Evolutionary conservation across 2,329 filamentous ascomycete species (phyloP).

Genomic region (Fusarium chaquense): DNA sequence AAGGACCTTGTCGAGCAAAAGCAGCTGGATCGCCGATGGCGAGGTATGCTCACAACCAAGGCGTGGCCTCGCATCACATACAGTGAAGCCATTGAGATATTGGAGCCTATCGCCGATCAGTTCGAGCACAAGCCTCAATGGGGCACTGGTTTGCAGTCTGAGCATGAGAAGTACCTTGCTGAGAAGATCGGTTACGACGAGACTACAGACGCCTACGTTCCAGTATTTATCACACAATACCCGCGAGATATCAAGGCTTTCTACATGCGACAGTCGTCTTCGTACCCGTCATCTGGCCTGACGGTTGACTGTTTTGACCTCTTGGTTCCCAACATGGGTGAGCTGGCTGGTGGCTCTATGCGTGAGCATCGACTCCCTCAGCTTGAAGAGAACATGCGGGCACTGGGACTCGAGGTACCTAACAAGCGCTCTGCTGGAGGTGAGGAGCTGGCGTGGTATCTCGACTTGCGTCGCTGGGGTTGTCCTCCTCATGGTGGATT

Average conservation of each 20-base stretch:
- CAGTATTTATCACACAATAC: slow-evolving; percentile 94
- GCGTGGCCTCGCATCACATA: slow-evolving; percentile 88
- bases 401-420: slow-evolving; percentile 69
- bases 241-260: slow-evolving; percentile 92
- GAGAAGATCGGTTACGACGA: slow-evolving; percentile 66
- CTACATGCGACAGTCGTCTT: slow-evolving; percentile 66
- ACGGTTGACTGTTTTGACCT: slow-evolving; percentile 94
- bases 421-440: slow-evolving; percentile 47
- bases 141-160: slow-evolving; percentile 82
- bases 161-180: slow-evolving; percentile 93
- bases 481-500: slow-evolving; percentile 92
- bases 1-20: slow-evolving; percentile 57
- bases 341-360: slow-evolving; percentile 89
- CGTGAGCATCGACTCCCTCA: slow-evolving; percentile 82
- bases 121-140: slow-evolving; percentile 80
- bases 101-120: slow-evolving; percentile 69
- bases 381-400: slow-evolving; percentile 77
- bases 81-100: slow-evolving; percentile 76
- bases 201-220: slow-evolving; percentile 64
- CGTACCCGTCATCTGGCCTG: slow-evolving; percentile 48
- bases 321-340: slow-evolving; percentile 85
- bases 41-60: slow-evolving; percentile 65
- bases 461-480: slow-evolving; percentile 90
- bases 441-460: slow-evolving; percentile 79
- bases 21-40: slow-evolving; percentile 77